phyloP scores from a whole-genome alignment of 2,329 filamentous ascomycete species.

The Fusarium buharicum region DNA sequence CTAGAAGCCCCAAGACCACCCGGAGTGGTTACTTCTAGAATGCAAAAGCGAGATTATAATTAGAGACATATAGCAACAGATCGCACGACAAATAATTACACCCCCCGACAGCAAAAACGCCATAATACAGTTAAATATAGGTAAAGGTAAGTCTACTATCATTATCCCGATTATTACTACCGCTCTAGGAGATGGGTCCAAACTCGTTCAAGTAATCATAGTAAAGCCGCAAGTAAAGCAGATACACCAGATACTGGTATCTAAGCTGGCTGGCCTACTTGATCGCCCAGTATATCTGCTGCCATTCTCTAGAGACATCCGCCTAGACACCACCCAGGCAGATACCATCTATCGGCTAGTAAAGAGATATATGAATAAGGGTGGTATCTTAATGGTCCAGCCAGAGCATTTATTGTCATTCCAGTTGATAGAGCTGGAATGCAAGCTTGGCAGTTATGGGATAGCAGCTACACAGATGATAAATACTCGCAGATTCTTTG shows the following conservation, averaged over 20 bases:
- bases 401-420: slow-evolving; percentile 74
- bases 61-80: slow-evolving; percentile 66
- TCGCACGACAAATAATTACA: slow-evolving; percentile 66
- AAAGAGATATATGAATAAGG: slow-evolving; percentile 57
- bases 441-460: slow-evolving; percentile 45
- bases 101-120: slow-evolving; percentile 56
- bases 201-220: slow-evolving; percentile 68
- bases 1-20: slow-evolving; percentile 63
- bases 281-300: slow-evolving; percentile 65
- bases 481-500: slow-evolving; percentile 57
- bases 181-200: slow-evolving; percentile 60
- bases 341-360: slow-evolving; percentile 52
- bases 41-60: slow-evolving; percentile 71
- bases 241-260: slow-evolving; percentile 56
- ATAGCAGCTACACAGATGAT: slow-evolving; percentile 51
- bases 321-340: slow-evolving; percentile 48
- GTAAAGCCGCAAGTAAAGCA: slow-evolving; percentile 70
- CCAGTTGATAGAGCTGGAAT: slow-evolving; percentile 69
- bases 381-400: slow-evolving; percentile 69
- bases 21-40: slow-evolving; percentile 73
- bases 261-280: slow-evolving; percentile 63
- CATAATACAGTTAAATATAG: slow-evolving; percentile 77
- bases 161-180: slow-evolving; percentile 73
- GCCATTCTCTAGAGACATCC: slow-evolving; percentile 66
- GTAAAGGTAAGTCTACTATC: slow-evolving; percentile 75